Evolutionary conservation across 2,329 filamentous ascomycete genomes (phyloP).

Genomic region (Lachnellula cervina): DNA sequence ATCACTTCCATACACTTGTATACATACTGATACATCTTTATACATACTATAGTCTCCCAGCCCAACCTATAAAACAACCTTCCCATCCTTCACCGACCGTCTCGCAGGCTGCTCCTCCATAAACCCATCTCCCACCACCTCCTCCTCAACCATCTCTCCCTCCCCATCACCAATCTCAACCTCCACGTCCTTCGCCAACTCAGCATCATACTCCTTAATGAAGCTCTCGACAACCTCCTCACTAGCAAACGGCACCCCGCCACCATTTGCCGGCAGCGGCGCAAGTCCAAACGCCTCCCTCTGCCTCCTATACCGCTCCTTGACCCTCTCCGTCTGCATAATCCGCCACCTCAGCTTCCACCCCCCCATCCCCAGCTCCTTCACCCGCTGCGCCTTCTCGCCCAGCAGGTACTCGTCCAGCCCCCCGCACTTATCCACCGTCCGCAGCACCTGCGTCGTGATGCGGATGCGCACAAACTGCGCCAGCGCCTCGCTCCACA

Average conservation of each 20-base stretch:
- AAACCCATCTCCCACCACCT: constrained; percentile 35
- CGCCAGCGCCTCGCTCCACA: constrained; percentile 60
- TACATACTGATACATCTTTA: neutral
- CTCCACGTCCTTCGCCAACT: constrained; percentile 39
- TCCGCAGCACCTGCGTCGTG: constrained; percentile 63
- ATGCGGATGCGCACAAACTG: constrained; percentile 63
- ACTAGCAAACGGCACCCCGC: constrained; percentile 32
- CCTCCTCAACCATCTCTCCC: constrained; percentile 36
- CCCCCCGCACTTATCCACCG: constrained; percentile 80
- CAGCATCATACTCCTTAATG: constrained; percentile 38
- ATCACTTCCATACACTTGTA: too few species aligned
- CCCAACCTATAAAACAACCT: constrained; percentile 18
- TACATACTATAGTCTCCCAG: constrained; percentile 1
- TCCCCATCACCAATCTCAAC: constrained; percentile 36
- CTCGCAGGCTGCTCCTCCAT: constrained; percentile 29
- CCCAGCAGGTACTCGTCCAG: constrained; percentile 89
- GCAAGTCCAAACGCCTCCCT: constrained; percentile 61
- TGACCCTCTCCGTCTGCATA: constrained; percentile 70
- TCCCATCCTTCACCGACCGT: constrained; percentile 26
- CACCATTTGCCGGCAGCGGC: constrained; percentile 38
- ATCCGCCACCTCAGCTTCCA: constrained; percentile 88
- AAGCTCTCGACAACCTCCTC: constrained; percentile 29
- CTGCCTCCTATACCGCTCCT: constrained; percentile 61
- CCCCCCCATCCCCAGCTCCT: constrained; percentile 81
- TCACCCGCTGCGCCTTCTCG: constrained; percentile 69